Evolutionary conservation across 495 filamentous ascomycete species (phyloP).

Genomic region (Chaetomium cochliodes): DNA sequence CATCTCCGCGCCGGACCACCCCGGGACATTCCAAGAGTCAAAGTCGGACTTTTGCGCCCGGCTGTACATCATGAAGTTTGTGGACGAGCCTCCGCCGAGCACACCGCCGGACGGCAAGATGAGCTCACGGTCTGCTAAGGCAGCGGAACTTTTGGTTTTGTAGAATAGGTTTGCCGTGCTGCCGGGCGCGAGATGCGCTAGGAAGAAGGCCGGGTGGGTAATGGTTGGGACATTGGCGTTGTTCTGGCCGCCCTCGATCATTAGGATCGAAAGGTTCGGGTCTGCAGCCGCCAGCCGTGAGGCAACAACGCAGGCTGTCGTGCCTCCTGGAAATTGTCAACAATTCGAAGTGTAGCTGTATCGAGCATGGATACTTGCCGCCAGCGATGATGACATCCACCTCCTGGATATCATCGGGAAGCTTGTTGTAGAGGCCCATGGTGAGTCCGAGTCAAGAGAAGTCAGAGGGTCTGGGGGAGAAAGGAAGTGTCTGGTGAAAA

Average conservation of each 20-base stretch:
- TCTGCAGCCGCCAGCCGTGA: constrained; percentile 50
- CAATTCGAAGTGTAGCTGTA: not conserved
- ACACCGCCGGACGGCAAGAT: constrained; percentile 54
- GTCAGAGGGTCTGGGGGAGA: too few species aligned
- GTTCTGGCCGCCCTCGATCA: constrained; percentile 50
- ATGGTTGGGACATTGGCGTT: constrained; percentile 47
- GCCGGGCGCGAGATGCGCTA: constrained; percentile 34
- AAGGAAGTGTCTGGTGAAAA: too few species aligned
- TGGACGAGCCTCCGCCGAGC: constrained; percentile 59
- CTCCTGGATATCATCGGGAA: constrained; percentile 35
- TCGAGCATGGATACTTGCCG: constrained; percentile 24
- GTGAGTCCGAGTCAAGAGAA: too few species aligned
- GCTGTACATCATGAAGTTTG: constrained; percentile 58
- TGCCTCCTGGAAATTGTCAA: constrained; percentile 37
- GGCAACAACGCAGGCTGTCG: constrained; percentile 47
- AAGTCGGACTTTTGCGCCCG: constrained; percentile 46
- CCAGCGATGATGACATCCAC: constrained; percentile 42
- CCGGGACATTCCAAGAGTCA: constrained; percentile 52
- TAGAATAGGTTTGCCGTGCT: constrained; percentile 41
- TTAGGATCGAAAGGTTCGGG: constrained; percentile 48
- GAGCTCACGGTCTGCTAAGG: constrained; percentile 39
- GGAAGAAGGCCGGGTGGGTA: constrained; percentile 42
- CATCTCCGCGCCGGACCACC: constrained; percentile 54
- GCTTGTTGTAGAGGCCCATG: constrained; percentile 37
- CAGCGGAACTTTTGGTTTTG: constrained; percentile 23